phyloP scores from a whole-genome alignment of 257 asterid genomes.

The Catharanthus roseus region DNA sequence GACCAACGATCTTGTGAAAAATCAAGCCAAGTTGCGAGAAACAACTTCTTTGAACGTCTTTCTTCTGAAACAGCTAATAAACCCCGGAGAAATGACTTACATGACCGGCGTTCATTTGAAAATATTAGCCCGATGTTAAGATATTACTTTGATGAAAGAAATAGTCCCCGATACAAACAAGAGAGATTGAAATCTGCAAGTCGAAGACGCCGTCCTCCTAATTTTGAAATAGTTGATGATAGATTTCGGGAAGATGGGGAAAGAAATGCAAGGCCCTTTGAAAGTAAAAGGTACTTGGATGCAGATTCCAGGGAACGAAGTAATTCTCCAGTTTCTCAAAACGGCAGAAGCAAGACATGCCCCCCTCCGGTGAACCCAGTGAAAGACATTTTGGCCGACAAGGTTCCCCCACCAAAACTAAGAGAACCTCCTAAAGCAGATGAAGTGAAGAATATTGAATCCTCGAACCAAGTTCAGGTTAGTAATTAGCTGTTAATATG shows the following conservation, averaged over 20 bases:
- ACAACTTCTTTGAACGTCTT: conserved; percentile 27
- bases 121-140: conserved; percentile 26
- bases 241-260: conserved; percentile 66
- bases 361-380: conserved; percentile 33
- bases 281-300: conserved; percentile 25
- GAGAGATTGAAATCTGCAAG: conserved; percentile 31
- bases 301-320: conserved; percentile 36
- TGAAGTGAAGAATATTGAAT: conserved; percentile 23
- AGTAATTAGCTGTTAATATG: conserved; percentile 11
- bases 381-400: conserved; percentile 37
- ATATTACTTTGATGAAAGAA: conserved; percentile 48
- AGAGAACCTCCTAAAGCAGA: conserved; percentile 38
- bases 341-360: conserved; percentile 17
- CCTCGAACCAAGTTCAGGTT: conserved; percentile 41
- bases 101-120: conserved; percentile 32
- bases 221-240: conserved; percentile 85
- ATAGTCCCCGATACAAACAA: conserved; percentile 39
- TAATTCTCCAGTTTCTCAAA: conserved; percentile 42
- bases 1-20: conserved; percentile 26
- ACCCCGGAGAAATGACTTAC: conserved; percentile 34
- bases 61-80: conserved; percentile 26
- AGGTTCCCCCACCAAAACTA: conserved; percentile 30
- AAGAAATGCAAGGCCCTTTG: conserved; percentile 40
- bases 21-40: conserved; percentile 27
- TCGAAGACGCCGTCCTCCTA: conserved; percentile 34